phyloP scores from a whole-genome alignment of 192 early-diverging fungal genomes.

The Backusella liffmaniae region DNA sequence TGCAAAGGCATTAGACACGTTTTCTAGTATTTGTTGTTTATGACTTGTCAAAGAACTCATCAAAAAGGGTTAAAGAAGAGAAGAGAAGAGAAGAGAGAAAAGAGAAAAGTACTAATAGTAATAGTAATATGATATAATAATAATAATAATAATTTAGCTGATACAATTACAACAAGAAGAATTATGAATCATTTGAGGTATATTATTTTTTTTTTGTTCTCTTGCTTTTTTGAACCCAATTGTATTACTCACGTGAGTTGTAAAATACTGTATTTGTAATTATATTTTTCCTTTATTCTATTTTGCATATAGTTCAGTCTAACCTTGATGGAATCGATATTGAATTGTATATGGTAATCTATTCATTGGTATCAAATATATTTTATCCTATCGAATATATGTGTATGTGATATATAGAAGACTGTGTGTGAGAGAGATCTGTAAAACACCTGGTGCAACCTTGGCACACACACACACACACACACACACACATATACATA shows the following conservation, averaged over 20 bases:
- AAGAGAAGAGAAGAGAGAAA: not conserved
- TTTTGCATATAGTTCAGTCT: not conserved
- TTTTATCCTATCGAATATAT: not conserved
- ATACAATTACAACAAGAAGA: not conserved
- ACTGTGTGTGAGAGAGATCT: not conserved
- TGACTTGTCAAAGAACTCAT: slow-evolving; percentile 4
- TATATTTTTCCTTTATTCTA: not conserved
- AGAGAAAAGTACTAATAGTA: not conserved
- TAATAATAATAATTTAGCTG: not conserved
- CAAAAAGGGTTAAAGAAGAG: not conserved
- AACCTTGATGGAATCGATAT: not conserved
- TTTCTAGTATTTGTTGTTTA: slow-evolving; percentile 8
- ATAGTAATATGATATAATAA: not conserved
- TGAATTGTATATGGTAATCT: not conserved
- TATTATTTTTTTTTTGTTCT: not conserved
- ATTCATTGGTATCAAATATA: not conserved
- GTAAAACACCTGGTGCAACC: not conserved
- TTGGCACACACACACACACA: slow-evolving; percentile 3
- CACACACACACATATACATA: not conserved
- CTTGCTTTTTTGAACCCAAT: not conserved
- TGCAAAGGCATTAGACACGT: not conserved
- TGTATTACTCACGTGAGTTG: slow-evolving; percentile 3
- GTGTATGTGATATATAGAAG: not conserved
- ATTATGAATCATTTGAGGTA: not conserved
- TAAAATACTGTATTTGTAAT: not conserved